Conservation (phyloP, 139 green algal genomes). For the Picochlorum sp. region DNA sequence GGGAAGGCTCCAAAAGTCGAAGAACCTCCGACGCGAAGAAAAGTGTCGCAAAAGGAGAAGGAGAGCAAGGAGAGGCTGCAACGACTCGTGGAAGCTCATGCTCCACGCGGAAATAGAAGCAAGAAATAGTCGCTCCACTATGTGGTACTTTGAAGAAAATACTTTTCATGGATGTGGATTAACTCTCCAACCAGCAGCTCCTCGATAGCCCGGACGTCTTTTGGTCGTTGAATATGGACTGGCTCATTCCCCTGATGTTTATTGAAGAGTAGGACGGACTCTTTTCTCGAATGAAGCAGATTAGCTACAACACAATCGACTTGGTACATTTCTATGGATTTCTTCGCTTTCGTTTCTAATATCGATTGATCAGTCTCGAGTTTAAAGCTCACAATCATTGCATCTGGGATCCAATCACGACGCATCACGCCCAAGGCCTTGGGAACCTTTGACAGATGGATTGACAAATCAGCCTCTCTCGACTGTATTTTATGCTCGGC, state of each 20-base stretch:
- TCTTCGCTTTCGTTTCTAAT: constrained; percentile 55
- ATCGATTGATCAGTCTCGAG: constrained; percentile 87
- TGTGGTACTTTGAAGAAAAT: no score
- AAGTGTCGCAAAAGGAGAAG: no score
- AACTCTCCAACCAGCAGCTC: background rate
- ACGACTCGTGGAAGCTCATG: no score
- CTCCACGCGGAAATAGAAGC: no score
- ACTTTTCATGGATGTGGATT: background rate
- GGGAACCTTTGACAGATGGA: constrained; percentile 69
- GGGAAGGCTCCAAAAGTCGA: no score
- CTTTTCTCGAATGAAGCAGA: constrained; percentile 77
- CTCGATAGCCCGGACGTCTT: background rate
- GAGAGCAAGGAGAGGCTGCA: no score
- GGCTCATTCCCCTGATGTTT: background rate
- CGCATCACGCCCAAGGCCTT: constrained; percentile 86
- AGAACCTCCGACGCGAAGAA: no score
- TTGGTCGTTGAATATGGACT: background rate
- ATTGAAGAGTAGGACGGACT: constrained; percentile 57
- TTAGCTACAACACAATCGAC: constrained; percentile 94
- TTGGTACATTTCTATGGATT: constrained; percentile 58
- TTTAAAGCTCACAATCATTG: constrained; percentile 95
- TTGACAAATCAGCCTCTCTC: constrained; percentile 39
- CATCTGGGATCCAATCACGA: constrained; percentile 66
- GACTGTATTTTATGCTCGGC: constrained; percentile 97
- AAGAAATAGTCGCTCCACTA: no score